These are phyloP conservation scores for Trichoderma sp. DNA, from an alignment of 2,329 filamentous ascomycete genomes.

Conservation along the genomic window DNA sequence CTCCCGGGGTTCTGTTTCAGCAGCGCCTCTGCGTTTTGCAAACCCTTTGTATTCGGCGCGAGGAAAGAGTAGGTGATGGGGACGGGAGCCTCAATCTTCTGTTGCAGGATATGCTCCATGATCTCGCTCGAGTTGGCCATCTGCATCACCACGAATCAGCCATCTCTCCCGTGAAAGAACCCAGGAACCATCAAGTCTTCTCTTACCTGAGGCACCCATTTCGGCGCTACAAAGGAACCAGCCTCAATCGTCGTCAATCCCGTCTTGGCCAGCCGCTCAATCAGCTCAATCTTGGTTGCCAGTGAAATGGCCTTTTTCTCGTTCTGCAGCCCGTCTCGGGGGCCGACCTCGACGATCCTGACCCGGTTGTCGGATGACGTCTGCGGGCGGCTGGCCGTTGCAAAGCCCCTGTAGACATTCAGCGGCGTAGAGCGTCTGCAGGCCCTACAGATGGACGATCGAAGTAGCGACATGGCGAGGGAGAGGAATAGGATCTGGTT, in stretches of 20 bases:
- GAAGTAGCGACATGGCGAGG: slow-evolving; percentile 35
- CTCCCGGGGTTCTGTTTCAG: slow-evolving; percentile 50
- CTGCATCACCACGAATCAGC: slow-evolving; percentile 38
- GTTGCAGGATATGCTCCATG: slow-evolving; percentile 62
- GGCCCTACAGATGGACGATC: slow-evolving; percentile 38
- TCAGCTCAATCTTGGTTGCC: slow-evolving; percentile 71
- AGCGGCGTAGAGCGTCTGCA: slow-evolving; percentile 35
- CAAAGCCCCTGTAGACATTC: slow-evolving; percentile 36
- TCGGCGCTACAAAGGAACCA: slow-evolving; percentile 77
- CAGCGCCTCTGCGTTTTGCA: slow-evolving; percentile 59
- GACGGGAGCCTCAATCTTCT: slow-evolving; percentile 49
- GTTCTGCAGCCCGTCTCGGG: slow-evolving; percentile 83
- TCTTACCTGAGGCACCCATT: slow-evolving; percentile 76
- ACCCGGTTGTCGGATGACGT: slow-evolving; percentile 43
- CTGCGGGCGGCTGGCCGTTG: slow-evolving; percentile 36
- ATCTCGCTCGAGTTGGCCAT: slow-evolving; percentile 79
- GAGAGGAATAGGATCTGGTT: not conserved
- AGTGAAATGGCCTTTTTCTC: slow-evolving; percentile 70
- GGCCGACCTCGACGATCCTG: slow-evolving; percentile 77
- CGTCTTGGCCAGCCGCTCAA: slow-evolving; percentile 64
- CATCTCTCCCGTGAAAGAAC: not conserved
- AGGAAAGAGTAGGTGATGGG: slow-evolving; percentile 76
- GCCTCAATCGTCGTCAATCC: slow-evolving; percentile 74
- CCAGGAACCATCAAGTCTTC: not conserved
- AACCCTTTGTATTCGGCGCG: slow-evolving; percentile 70